Base-by-base conservation (phyloP, 768 basidiomycete species). In the Amanita thiersii region DNA sequence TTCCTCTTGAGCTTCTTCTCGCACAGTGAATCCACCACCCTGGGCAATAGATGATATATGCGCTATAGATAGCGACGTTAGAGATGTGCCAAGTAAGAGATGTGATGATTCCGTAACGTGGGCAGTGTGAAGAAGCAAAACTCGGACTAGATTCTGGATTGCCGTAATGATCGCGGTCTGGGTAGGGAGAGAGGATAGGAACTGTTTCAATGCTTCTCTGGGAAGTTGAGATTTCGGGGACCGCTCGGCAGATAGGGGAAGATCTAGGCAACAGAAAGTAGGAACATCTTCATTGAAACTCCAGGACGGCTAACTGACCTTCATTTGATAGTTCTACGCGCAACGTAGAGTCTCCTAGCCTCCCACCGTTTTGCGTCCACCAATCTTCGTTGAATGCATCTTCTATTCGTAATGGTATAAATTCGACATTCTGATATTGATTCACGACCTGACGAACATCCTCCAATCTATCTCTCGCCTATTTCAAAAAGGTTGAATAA, bases 11-110 rank as follows among this genome's bases (percentile, higher is more conserved):
- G 72, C 65, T 50, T 86, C 81, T 52, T 84, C 79, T 9, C 62
- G 68, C 9, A 89, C 69, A 2, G 72, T 66, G 56, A 80, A 86
- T 0, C 88, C 88, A 2, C 79, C 77, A 9, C 88, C 88, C 55
- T 84, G 81, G 0, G 83, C 70, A 32, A 90, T 77, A 8, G 73
- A 76, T 2, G 84, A 78, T 44, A 89, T 81, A 15, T 89, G 61
- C 15, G 76, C 73, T 23, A 89, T 71, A 0, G 87, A 86, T 0
- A 90, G 64, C 0, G 80, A 77, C 1, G 88, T 89, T n/a, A 88
- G 62, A 1, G 79, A 81, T 10, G 86, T 82, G 47, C 88, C 88
- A 9, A 89, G 69, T 10, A 89, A 65, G 11, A 90, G 65, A 55
- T 90, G 86, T 0, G 87, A 87, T n/a, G 78, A 78, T 3, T 58